Percentiles rank a stretch among this genome's conserved stretches.
Conservation (phyloP, 345 rosid species). For the Leavenworthia alabamica region DNA sequence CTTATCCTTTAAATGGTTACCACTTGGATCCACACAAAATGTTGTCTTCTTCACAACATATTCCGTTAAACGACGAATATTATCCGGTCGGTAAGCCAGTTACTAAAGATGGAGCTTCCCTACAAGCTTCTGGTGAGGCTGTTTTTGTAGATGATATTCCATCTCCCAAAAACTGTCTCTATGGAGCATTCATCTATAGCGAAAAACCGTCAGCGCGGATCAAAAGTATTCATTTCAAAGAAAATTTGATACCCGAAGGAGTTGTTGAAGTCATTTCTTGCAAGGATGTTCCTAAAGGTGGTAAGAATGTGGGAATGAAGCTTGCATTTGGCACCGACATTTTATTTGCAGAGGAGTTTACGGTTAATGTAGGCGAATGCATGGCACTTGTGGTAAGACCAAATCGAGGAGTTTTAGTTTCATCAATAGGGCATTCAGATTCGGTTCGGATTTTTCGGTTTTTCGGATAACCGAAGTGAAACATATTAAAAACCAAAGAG, state of each 20-base stretch:
- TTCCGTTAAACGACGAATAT: conserved; percentile 38
- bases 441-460: too few species aligned
- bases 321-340: conserved; percentile 57
- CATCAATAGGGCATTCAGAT: too few species aligned
- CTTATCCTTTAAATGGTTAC: conserved; percentile 15
- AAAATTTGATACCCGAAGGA: conserved; percentile 38
- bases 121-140: conserved; percentile 74
- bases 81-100: conserved; percentile 64
- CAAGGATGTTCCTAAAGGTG: conserved; percentile 79
- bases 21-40: conserved; percentile 16
- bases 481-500: too few species aligned
- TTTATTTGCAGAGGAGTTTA: conserved; percentile 66
- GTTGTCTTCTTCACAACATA: conserved; percentile 53
- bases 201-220: conserved; percentile 65
- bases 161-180: conserved; percentile 51
- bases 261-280: conserved; percentile 45
- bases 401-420: too few species aligned
- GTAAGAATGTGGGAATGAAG: too few species aligned
- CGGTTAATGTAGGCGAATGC: conserved; percentile 55
- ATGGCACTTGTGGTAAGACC: conserved; percentile 73
- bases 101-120: conserved; percentile 54
- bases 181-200: conserved; percentile 85
- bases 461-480: too few species aligned
- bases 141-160: conserved; percentile 92
- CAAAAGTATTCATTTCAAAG: conserved; percentile 40